Base-by-base conservation (phyloP, 441 rosid species). In the Jatropha podagrica region DNA sequence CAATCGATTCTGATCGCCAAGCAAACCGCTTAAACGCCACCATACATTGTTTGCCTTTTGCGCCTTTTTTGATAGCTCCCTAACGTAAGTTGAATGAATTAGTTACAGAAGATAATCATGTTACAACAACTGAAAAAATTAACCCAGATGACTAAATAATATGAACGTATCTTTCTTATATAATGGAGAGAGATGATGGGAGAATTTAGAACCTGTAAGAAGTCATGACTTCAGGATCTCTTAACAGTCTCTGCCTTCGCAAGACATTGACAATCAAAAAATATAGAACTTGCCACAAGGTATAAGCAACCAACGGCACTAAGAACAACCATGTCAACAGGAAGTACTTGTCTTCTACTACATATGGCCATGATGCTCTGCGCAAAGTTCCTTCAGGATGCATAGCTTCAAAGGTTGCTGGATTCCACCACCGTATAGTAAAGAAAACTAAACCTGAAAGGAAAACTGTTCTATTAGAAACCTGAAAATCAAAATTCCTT, bases 171-270 rank as follows among this genome's bases (percentile, higher is more conserved):
- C 20, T 2, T 5, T 0, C 20, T 51, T 38, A 26, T 46, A 10
- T 56, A 20, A 13, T 48, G 15, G 4, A 5, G 54, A 18, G 59
- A 17, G 38, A 64, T 70, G 52, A n/a, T 7, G 40, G 49, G 7
- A 73, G 51, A 41, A 17, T 42, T 41, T 23, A 38, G 32, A 72
- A 93, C 99, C 99, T 89, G 88, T 93, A 95, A 20, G 98, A 95
- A 72, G 99, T 95, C 99, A 95, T 95, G 74, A 95, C 99, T 88
- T 93, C 98, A 65, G 99, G 99, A 83, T 95, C 99, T 83, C 94
- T 88, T 20, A 95, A 79, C 68, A 95, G 82, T 83, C 99, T 88
- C 81, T 95, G 99, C 44, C 94, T 85, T 65, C 97, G 97, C 0
- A 95, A 83, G 77, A 95, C 98, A 80, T 95, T 80, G 81, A 95